Percentiles rank a stretch among this genome's conserved stretches.
These are phyloP conservation scores for Discostella stelligera DNA, from an alignment of 352 stramenopile species.

Conservation along the genomic window DNA sequence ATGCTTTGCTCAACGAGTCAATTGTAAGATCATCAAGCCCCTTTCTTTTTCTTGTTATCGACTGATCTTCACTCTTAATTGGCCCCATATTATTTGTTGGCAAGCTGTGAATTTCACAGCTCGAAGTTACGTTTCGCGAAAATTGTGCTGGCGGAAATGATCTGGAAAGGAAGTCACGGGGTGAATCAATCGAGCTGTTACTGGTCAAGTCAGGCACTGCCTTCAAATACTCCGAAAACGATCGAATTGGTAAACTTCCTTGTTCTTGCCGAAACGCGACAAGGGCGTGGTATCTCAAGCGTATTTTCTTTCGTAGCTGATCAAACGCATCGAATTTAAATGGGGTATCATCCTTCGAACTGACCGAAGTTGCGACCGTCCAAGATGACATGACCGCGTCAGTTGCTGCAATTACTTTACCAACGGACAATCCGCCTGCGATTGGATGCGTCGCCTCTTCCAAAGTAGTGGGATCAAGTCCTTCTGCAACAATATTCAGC, in stretches of 20 bases:
- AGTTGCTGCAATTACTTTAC: constrained; percentile 20
- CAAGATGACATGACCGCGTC: constrained; percentile 37
- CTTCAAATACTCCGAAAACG: constrained; percentile 8
- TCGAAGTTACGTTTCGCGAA: background rate
- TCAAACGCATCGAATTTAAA: constrained; percentile 20
- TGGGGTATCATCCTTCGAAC: constrained; percentile 2
- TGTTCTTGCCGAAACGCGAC: constrained; percentile 26
- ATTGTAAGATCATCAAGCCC: background rate
- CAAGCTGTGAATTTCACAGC: background rate
- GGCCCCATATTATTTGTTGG: background rate
- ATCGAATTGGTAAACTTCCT: constrained; percentile 13
- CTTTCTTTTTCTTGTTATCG: background rate
- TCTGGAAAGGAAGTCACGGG: background rate
- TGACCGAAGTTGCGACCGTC: constrained; percentile 21
- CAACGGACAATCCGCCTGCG: constrained; percentile 28
- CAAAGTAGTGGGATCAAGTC: constrained; percentile 13
- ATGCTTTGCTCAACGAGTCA: background rate
- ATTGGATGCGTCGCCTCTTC: constrained; percentile 29
- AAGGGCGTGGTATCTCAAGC: constrained; percentile 24
- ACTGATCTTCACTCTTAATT: background rate
- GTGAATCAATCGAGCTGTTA: background rate
- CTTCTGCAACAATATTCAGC: constrained; percentile 18
- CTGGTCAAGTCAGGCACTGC: background rate
- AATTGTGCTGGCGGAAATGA: background rate
- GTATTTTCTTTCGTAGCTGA: constrained; percentile 15